Evolutionary conservation across 176 grass and related monocot species (phyloP).

Genomic region (Urochloa ruziziensis): DNA sequence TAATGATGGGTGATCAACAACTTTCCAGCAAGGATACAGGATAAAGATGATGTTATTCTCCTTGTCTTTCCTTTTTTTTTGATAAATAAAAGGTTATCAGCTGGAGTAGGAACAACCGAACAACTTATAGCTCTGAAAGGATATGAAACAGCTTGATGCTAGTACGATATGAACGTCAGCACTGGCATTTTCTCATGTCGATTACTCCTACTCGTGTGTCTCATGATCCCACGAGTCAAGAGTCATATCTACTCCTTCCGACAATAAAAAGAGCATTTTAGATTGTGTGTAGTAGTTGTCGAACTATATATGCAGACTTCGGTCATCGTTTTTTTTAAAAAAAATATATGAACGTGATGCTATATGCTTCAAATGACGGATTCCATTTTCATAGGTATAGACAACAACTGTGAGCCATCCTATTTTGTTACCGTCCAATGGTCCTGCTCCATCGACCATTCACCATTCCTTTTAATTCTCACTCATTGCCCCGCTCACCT

Average conservation of each 20-base stretch:
- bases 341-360: too few species aligned
- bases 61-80: neutral
- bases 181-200: neutral
- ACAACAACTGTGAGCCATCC: too few species aligned
- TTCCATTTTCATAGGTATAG: neutral
- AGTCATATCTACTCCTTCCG: neutral
- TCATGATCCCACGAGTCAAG: neutral
- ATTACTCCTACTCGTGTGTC: neutral
- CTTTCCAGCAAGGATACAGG: slow-evolving; percentile 38
- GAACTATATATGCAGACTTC: neutral
- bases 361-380: neutral
- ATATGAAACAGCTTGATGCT: neutral
- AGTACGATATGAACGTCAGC: neutral
- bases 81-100: neutral
- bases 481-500: too few species aligned
- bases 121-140: too few species aligned
- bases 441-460: too few species aligned
- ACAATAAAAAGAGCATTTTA: neutral
- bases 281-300: neutral
- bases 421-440: too few species aligned
- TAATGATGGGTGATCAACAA: slow-evolving; percentile 21
- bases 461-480: too few species aligned
- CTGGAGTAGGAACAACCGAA: neutral
- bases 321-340: neutral
- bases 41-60: neutral